Evolutionary conservation across 108 stramenopile species (phyloP).

Genomic region (Chaetoceros muelleri): DNA sequence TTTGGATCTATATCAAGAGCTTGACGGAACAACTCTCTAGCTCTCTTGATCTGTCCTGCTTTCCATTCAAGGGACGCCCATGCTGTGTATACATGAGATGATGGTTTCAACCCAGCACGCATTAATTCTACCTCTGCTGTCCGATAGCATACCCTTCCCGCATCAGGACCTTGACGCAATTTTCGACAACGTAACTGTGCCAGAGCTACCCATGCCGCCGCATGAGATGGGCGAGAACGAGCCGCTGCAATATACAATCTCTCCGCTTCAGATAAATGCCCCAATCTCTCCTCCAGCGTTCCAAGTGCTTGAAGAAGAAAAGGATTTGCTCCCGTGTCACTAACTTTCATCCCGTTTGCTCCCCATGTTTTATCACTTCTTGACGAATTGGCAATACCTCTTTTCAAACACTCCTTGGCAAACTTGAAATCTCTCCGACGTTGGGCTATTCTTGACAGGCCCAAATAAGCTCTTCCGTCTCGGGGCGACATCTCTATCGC

Average conservation of each 20-base stretch:
- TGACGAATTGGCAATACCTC: conserved; percentile 42
- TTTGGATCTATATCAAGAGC: conserved; percentile 65
- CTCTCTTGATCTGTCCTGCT: conserved; percentile 36
- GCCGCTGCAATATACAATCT: conserved; percentile 53
- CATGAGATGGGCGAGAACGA: conserved; percentile 66
- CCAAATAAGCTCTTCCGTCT: conserved; percentile 77
- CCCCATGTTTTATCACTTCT: conserved; percentile 1
- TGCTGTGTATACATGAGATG: conserved; percentile 73
- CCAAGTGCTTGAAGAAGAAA: conserved; percentile 79
- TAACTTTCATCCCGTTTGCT: conserved; percentile 15
- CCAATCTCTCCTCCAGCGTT: conserved; percentile 63
- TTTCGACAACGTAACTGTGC: conserved; percentile 76
- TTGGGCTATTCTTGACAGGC: conserved; percentile 68
- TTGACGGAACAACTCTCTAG: conserved; percentile 44
- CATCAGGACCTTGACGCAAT: conserved; percentile 54
- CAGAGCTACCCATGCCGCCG: conserved; percentile 74
- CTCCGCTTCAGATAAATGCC: conserved; percentile 65
- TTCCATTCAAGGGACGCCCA: conserved; percentile 82
- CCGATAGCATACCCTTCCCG: conserved; percentile 68
- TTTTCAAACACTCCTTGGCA: conserved; percentile 38
- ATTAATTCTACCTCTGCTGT: conserved; percentile 61
- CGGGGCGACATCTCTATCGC: conserved; percentile 54
- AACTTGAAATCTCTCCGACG: conserved; percentile 60
- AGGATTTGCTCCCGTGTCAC: conserved; percentile 63
- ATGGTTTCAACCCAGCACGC: conserved; percentile 43